Base-by-base conservation (phyloP, 192 early-diverging fungal genomes). In the Coemansia sp. region DNA sequence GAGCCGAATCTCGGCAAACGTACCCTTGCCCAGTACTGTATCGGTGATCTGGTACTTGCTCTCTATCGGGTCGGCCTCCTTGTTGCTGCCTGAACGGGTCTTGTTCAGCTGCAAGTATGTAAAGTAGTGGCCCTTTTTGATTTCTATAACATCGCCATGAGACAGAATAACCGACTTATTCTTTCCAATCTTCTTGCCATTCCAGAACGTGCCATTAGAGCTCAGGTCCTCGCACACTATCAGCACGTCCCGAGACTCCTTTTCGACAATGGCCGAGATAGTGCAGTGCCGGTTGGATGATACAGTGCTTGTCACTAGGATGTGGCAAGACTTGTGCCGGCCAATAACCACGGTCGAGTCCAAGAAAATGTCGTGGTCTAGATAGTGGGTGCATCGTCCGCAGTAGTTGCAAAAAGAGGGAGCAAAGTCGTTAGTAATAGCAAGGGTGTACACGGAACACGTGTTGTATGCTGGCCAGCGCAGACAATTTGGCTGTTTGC, bases 1-100 rank as follows among this genome's bases (percentile, higher is more conserved):
- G 24, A 87, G 69, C 35, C 85, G 78, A 62, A 95, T 92, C 68
- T 92, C 88, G 14, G 91, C 90, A 82, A 93, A 95, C 10, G 89
- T 87, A 21, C 91, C 91, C 33, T 77, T 83, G 37, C 78, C 79
- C 58, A 83, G 57, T 11, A 76, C 63, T 8, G 63, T 70, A 39
- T 77, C 70, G 8, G 76, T 74, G 62, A 82, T 77, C 67, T 83
- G 79, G 72, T 75, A 84, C 71, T 77, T 78, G 67, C 56, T 59
- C 33, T 75, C 68, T 14, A 79, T 42, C 2, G 21, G 11, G 23
- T 66, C 46, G 24, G 6, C 31, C 20, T 66, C 67, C 14, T 67
- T 59, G 34, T 50, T 24, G 39, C 50, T 60, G 59, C 38, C 45
- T 1, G 56, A 33, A 9, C 26, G 46, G 9, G 18, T 14, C 24